These are phyloP conservation scores for Papilionanthe hybrid DNA, from an alignment of 116 monocot species.

Conservation along the genomic window DNA sequence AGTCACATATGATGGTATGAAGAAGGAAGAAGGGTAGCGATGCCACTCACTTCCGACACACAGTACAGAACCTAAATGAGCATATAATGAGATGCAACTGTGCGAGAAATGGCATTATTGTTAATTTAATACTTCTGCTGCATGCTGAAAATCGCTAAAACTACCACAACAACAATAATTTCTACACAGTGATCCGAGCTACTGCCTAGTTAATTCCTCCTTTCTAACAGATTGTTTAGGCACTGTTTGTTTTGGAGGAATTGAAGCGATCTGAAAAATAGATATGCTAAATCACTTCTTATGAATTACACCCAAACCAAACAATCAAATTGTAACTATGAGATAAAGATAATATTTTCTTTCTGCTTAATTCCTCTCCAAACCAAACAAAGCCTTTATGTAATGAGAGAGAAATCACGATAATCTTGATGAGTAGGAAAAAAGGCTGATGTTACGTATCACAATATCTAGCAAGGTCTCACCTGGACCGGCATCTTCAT, in stretches of 20 bases:
- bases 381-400: not conserved
- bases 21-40: constrained; percentile 92
- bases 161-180: not conserved
- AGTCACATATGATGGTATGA: constrained; percentile 64
- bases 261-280: not conserved
- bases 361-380: too few relatives aligned
- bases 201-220: not conserved
- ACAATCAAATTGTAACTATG: too few relatives aligned
- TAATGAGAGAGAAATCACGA: not conserved
- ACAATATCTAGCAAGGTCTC: constrained; percentile 6
- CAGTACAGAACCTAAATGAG: constrained; percentile 57
- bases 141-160: not conserved
- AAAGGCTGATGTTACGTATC: not conserved
- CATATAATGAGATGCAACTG: not conserved
- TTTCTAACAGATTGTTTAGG: not conserved
- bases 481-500: constrained; percentile 77
- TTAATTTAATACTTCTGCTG: not conserved
- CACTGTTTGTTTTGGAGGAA: not conserved
- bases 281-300: too few relatives aligned
- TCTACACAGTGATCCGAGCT: not conserved
- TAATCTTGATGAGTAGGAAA: not conserved
- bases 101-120: not conserved
- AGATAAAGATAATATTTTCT: too few relatives aligned
- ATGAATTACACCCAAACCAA: too few relatives aligned
- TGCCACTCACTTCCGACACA: constrained; percentile 99